Percentiles rank a stretch among this genome's conserved stretches.
Conservation (phyloP, 345 rosid species). For the Reutealis trisperma region DNA sequence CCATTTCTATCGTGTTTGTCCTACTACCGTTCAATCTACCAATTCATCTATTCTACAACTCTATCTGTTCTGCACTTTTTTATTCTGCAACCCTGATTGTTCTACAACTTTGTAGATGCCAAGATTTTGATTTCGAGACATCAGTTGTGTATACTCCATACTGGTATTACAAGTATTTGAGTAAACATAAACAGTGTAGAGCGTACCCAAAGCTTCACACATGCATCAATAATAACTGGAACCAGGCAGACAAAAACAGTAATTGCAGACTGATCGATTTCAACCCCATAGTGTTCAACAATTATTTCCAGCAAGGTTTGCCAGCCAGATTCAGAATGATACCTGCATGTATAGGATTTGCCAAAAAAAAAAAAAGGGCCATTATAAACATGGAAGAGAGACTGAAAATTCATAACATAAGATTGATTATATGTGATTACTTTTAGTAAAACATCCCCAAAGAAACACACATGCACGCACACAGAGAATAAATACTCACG, state of each 20-base stretch:
- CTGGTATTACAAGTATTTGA: background rate
- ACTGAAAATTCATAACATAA: no score
- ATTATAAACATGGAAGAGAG: background rate
- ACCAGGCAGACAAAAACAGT: constrained; percentile 67
- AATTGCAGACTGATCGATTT: constrained; percentile 63
- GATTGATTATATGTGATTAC: background rate
- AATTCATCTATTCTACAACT: no score
- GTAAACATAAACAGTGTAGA: constrained; percentile 7
- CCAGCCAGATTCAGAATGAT: constrained; percentile 98
- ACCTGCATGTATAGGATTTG: constrained; percentile 42
- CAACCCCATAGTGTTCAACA: constrained; percentile 83
- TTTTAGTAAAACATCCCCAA: background rate
- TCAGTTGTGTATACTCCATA: no score
- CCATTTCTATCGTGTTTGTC: no score
- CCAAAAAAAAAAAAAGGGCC: background rate
- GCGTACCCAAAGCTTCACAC: constrained; percentile 91
- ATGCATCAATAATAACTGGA: constrained; percentile 79
- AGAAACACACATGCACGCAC: background rate
- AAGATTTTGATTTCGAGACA: no score
- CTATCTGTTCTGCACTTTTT: no score
- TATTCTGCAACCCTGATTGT: no score
- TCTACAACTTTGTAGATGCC: no score
- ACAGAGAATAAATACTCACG: background rate
- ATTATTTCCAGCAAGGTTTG: constrained; percentile 68
- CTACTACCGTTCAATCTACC: no score